phyloP scores from a whole-genome alignment of 805 yeast genomes.

The Cyberlindnera saturnus region DNA sequence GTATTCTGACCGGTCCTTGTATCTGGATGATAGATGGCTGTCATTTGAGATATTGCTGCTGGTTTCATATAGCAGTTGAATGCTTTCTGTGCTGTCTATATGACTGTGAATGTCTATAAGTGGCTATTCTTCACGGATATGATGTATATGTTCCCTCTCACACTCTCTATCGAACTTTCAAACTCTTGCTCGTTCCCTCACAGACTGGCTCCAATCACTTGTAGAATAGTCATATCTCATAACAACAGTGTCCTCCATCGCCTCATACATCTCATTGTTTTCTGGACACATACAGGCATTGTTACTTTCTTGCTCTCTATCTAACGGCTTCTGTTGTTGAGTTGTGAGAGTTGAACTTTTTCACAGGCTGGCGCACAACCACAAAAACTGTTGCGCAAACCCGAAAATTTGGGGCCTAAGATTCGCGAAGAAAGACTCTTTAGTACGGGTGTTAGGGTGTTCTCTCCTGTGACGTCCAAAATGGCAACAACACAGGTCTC shows the following conservation, averaged over 20 bases:
- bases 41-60: too few relatives aligned
- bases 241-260: background rate
- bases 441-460: background rate
- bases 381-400: slow-evolving; percentile 3
- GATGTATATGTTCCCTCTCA: too few relatives aligned
- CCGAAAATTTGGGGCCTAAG: slow-evolving; percentile 1
- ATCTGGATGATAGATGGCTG: background rate
- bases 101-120: too few relatives aligned
- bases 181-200: too few relatives aligned
- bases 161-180: too few relatives aligned
- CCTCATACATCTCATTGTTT: background rate
- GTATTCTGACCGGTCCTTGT: background rate
- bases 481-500: background rate
- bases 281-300: slow-evolving; percentile 35
- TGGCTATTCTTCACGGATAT: too few relatives aligned
- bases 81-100: too few relatives aligned
- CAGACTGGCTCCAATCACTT: too few relatives aligned
- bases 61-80: too few relatives aligned
- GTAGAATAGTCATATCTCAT: background rate
- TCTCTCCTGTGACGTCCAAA: background rate
- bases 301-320: slow-evolving; percentile 23
- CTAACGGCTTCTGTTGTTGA: background rate
- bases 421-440: background rate
- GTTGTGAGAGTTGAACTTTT: slow-evolving; percentile 23
- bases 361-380: slow-evolving; percentile 4